These are phyloP conservation scores for Aspergillus cavernicola DNA, from an alignment of 495 filamentous ascomycete genomes.

Conservation along the genomic window DNA sequence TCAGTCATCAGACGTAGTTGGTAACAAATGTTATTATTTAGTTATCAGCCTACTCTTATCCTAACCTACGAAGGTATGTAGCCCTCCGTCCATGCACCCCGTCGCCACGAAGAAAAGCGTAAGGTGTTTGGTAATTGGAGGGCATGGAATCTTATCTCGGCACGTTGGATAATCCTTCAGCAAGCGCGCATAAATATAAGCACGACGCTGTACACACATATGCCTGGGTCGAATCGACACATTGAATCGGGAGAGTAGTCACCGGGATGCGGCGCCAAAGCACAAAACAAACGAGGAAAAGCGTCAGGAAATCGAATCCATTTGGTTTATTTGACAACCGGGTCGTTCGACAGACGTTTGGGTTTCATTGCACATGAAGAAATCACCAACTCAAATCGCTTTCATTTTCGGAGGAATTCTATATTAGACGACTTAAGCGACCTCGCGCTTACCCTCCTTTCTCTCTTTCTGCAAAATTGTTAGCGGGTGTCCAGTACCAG, in stretches of 20 bases:
- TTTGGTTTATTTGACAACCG: conserved; percentile 21
- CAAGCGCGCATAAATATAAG: conserved; percentile 67
- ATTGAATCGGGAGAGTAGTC: not conserved
- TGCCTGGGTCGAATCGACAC: conserved; percentile 54
- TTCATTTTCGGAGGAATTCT: conserved; percentile 27
- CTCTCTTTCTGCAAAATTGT: conserved; percentile 80
- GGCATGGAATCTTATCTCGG: conserved; percentile 69
- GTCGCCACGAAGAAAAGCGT: conserved; percentile 55
- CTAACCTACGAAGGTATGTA: conserved; percentile 49
- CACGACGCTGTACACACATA: conserved; percentile 99
- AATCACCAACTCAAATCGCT: conserved; percentile 39
- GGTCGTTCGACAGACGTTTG: conserved; percentile 14
- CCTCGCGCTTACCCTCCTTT: conserved; percentile 92
- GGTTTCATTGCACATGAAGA: conserved; percentile 33
- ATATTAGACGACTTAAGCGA: conserved; percentile 61
- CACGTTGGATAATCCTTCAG: conserved; percentile 96
- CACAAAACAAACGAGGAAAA: not conserved
- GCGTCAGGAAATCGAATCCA: conserved; percentile 19
- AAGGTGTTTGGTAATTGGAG: conserved; percentile 88
- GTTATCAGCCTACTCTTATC: not conserved
- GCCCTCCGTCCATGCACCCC: conserved; percentile 86
- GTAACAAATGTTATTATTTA: too few relatives aligned
- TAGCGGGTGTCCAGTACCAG: conserved; percentile 31
- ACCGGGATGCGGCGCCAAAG: not conserved
- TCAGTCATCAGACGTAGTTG: too few relatives aligned